These are phyloP conservation scores for Clitopilus passeckerianus DNA, from an alignment of 768 basidiomycete species.

Conservation along the genomic window DNA sequence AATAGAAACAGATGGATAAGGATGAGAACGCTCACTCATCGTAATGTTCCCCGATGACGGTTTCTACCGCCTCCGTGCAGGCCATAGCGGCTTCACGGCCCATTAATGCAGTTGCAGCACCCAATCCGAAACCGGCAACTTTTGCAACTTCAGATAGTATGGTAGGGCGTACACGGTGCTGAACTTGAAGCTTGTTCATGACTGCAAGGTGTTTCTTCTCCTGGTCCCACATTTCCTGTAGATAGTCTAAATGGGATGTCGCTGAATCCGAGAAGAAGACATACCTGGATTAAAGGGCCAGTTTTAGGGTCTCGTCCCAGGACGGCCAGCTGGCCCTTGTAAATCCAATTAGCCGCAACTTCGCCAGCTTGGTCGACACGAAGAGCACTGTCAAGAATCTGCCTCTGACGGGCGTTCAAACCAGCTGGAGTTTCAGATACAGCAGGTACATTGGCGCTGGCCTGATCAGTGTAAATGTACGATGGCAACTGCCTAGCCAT, in stretches of 20 bases:
- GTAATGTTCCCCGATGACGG: slow-evolving; percentile 97
- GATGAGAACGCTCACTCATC: slow-evolving; percentile 73
- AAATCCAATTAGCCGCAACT: slow-evolving; percentile 94
- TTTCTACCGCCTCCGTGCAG: slow-evolving; percentile 97
- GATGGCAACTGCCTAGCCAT: slow-evolving; percentile 28
- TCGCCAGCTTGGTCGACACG: slow-evolving; percentile 96
- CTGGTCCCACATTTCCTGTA: slow-evolving; percentile 94
- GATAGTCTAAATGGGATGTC: neutral
- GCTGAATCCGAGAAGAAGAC: slow-evolving; percentile 14
- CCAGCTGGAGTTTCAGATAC: slow-evolving; percentile 50
- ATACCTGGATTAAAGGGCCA: slow-evolving; percentile 70
- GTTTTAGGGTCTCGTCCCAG: slow-evolving; percentile 53
- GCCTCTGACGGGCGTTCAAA: slow-evolving; percentile 44
- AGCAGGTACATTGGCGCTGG: slow-evolving; percentile 29
- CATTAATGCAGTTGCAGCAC: slow-evolving; percentile 80
- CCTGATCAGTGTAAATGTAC: slow-evolving; percentile 39
- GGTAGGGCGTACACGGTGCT: slow-evolving; percentile 84
- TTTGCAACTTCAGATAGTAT: slow-evolving; percentile 81
- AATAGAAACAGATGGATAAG: slow-evolving; percentile 2
- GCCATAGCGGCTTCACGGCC: slow-evolving; percentile 97
- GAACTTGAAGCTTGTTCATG: slow-evolving; percentile 79
- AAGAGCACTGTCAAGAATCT: slow-evolving; percentile 58
- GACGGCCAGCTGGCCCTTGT: slow-evolving; percentile 79
- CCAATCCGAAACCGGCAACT: slow-evolving; percentile 81
- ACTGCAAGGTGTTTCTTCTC: slow-evolving; percentile 88